Evolutionary conservation across 2,329 filamentous ascomycete species (phyloP).

Genomic region (Colletotrichum cereale): DNA sequence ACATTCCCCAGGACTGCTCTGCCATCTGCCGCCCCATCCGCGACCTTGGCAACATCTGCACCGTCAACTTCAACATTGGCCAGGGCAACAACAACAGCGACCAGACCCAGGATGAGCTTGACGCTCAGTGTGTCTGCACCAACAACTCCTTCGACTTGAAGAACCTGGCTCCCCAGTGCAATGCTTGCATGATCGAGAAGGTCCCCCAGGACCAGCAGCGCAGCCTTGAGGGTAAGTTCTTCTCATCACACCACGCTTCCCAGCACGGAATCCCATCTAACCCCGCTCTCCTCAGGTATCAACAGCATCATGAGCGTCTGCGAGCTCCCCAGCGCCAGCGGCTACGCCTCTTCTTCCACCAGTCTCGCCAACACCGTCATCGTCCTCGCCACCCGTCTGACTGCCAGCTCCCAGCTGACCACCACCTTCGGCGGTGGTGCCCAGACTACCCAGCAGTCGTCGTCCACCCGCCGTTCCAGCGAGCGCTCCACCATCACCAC

Average conservation of each 20-base stretch:
- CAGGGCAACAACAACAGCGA: constrained; percentile 41
- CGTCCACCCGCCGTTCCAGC: constrained; percentile 16
- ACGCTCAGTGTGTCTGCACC: constrained; percentile 40
- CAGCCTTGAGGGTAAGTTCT: constrained; percentile 36
- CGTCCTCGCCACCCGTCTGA: constrained; percentile 50
- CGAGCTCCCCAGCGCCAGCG: constrained; percentile 48
- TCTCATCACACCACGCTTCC: no score
- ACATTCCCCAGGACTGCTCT: constrained; percentile 51
- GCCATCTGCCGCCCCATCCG: constrained; percentile 53
- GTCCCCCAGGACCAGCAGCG: constrained; percentile 39
- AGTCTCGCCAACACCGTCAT: constrained; percentile 46
- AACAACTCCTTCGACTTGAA: constrained; percentile 40
- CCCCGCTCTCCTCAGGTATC: constrained; percentile 46
- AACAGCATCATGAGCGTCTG: constrained; percentile 51
- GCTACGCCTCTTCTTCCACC: constrained; percentile 44
- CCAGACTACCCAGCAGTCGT: constrained; percentile 6
- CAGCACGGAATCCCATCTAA: background rate
- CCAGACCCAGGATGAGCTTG: constrained; percentile 33
- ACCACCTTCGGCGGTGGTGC: constrained; percentile 47
- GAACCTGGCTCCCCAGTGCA: constrained; percentile 45
- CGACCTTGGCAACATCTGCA: constrained; percentile 52
- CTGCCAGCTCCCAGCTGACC: constrained; percentile 50
- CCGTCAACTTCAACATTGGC: constrained; percentile 46
- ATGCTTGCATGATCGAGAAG: constrained; percentile 54
- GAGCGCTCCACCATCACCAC: constrained; percentile 33